Percentiles rank a stretch among this genome's conserved stretches.
phyloP scores from a whole-genome alignment of 2,329 filamentous ascomycete genomes.

The Alternaria consortialis region DNA sequence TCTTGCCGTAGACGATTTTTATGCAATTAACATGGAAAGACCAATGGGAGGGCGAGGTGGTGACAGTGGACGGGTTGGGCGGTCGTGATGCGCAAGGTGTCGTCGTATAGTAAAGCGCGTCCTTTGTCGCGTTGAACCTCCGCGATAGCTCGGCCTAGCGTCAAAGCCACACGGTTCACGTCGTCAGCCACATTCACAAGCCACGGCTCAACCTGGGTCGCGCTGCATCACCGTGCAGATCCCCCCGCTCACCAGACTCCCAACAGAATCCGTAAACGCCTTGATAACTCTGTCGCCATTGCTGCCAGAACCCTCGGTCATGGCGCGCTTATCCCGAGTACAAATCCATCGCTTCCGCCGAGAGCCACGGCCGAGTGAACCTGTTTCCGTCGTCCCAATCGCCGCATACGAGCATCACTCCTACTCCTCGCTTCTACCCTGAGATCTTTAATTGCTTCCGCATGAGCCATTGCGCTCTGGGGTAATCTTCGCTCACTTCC shows the following conservation, averaged over 20 bases:
- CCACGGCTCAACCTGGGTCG: slow-evolving; percentile 13
- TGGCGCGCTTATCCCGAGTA: slow-evolving; percentile 15
- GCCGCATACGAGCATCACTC: slow-evolving; percentile 24
- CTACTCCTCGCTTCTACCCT: slow-evolving; percentile 15
- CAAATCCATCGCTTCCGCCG: slow-evolving; percentile 14
- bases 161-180: slow-evolving; percentile 1
- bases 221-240: slow-evolving; percentile 25
- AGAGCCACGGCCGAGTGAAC: slow-evolving; percentile 26
- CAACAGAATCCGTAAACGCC: slow-evolving; percentile 27
- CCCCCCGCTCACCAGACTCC: slow-evolving; percentile 26
- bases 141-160: slow-evolving; percentile 10
- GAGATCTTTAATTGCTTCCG: slow-evolving; percentile 3
- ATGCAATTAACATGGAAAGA: slow-evolving; percentile 15
- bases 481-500: slow-evolving; percentile 7
- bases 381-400: slow-evolving; percentile 28
- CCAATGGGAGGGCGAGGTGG: background rate
- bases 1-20: slow-evolving; percentile 7
- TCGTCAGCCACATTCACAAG: slow-evolving; percentile 17
- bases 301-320: slow-evolving; percentile 19
- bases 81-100: slow-evolving; percentile 7
- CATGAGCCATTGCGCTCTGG: slow-evolving; percentile 14
- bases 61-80: background rate
- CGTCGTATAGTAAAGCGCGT: slow-evolving; percentile 12
- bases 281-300: slow-evolving; percentile 21
- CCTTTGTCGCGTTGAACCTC: slow-evolving; percentile 16